phyloP scores from a whole-genome alignment of 495 filamentous ascomycete species.

The Halenospora varia region DNA sequence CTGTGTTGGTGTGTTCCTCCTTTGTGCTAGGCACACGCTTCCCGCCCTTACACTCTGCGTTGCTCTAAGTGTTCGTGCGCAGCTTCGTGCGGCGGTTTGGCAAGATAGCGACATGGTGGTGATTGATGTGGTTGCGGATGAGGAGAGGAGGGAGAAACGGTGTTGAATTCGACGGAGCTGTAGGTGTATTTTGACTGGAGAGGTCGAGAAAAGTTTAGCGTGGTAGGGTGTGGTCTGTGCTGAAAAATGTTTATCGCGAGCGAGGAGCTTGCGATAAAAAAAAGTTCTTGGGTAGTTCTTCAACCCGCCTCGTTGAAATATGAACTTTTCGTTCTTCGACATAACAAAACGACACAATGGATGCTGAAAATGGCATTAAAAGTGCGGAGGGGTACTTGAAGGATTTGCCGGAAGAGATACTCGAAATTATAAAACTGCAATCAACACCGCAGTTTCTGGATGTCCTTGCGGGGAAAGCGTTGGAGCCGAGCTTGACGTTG shows the following conservation, averaged over 20 bases:
- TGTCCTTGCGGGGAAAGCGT: constrained; percentile 60
- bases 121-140: not conserved
- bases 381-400: constrained; percentile 38
- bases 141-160: not conserved
- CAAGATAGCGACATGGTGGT: constrained; percentile 54
- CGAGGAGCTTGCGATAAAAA: not conserved
- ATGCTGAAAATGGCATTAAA: constrained; percentile 32
- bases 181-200: not conserved
- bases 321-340: not conserved
- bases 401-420: constrained; percentile 60
- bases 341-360: constrained; percentile 36
- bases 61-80: constrained; percentile 50
- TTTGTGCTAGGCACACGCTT: constrained; percentile 33
- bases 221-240: constrained; percentile 24
- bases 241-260: not conserved
- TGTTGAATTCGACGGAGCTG: not conserved
- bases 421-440: constrained; percentile 58
- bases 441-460: constrained; percentile 63
- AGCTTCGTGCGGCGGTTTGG: constrained; percentile 55
- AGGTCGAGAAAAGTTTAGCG: constrained; percentile 24
- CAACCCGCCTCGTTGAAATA: too few relatives aligned
- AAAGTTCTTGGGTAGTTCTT: not conserved
- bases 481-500: constrained; percentile 61
- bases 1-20: constrained; percentile 26
- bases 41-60: constrained; percentile 33